Evolutionary conservation across 2,329 filamentous ascomycete species (phyloP).

Genomic region (Plenodomus tracheiphilus): DNA sequence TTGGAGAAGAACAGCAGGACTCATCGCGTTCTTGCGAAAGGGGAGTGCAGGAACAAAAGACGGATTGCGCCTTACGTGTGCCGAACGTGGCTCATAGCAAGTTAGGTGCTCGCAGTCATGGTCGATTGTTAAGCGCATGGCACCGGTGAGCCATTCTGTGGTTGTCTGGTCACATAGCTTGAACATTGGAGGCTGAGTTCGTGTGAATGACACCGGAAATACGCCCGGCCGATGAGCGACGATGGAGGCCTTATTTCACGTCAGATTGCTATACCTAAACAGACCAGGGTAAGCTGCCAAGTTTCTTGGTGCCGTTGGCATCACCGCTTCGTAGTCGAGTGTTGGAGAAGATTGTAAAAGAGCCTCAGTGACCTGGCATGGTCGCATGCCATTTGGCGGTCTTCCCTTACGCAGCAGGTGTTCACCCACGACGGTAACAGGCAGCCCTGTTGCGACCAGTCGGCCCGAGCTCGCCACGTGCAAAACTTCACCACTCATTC

Average conservation of each 20-base stretch:
- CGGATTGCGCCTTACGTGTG: slow-evolving; percentile 10
- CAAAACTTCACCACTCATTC: not conserved
- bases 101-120: slow-evolving; percentile 15
- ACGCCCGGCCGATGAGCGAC: not conserved
- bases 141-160: slow-evolving; percentile 20
- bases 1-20: slow-evolving; percentile 8
- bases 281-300: not conserved
- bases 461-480: not conserved
- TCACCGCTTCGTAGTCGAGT: slow-evolving; percentile 1
- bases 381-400: slow-evolving; percentile 1
- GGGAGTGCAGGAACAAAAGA: not conserved
- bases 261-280: not conserved
- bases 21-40: slow-evolving; percentile 6
- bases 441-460: not conserved
- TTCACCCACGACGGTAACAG: not conserved
- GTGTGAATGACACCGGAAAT: not conserved
- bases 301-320: not conserved
- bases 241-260: not conserved
- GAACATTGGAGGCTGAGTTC: slow-evolving; percentile 12
- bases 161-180: slow-evolving; percentile 5
- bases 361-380: slow-evolving; percentile 13
- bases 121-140: slow-evolving; percentile 7
- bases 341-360: slow-evolving; percentile 8
- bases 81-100: slow-evolving; percentile 8
- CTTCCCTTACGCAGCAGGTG: not conserved